Evolutionary conservation across 495 filamentous ascomycete genomes (phyloP).

Genomic region (Pyrenopolyporus hunteri): DNA sequence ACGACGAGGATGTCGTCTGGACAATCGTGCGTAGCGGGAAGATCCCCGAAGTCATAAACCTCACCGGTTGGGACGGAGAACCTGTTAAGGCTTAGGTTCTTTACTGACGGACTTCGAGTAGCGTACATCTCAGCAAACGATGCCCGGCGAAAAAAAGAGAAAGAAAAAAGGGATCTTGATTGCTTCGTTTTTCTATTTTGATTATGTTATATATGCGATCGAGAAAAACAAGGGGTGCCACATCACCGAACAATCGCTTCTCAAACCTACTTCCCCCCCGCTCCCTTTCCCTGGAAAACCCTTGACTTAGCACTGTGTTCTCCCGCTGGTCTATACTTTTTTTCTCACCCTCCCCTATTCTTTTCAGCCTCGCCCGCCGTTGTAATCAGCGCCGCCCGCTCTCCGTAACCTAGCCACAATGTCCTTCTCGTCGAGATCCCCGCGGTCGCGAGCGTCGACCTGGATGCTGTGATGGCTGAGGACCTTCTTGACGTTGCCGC

Average conservation of each 20-base stretch:
- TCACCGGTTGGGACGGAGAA: slow-evolving; percentile 55
- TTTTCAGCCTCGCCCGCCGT: slow-evolving; percentile 56
- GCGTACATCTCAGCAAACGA: slow-evolving; percentile 1
- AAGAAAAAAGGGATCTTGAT: too few species aligned
- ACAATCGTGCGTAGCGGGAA: slow-evolving; percentile 60
- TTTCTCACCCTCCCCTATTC: neutral
- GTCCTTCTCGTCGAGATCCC: slow-evolving; percentile 60
- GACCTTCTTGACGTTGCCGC: slow-evolving; percentile 60
- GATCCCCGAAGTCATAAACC: slow-evolving; percentile 56
- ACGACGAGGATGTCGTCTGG: slow-evolving; percentile 61
- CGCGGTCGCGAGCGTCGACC: slow-evolving; percentile 57
- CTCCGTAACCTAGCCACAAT: slow-evolving; percentile 57
- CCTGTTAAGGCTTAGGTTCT: slow-evolving; percentile 10
- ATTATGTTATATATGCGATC: slow-evolving; percentile 31
- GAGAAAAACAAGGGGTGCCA: slow-evolving; percentile 4
- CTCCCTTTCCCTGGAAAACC: too few species aligned
- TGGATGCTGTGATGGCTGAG: slow-evolving; percentile 60
- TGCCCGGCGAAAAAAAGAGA: too few species aligned
- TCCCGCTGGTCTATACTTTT: too few species aligned
- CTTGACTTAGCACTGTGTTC: too few species aligned
- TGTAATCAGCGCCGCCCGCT: slow-evolving; percentile 66
- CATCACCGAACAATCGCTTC: neutral
- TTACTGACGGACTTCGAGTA: slow-evolving; percentile 3
- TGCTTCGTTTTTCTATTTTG: slow-evolving; percentile 19
- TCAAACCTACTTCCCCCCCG: too few species aligned